These are phyloP conservation scores for Colletotrichum orchidophilum DNA, from an alignment of 2,329 filamentous ascomycete genomes.

Conservation along the genomic window DNA sequence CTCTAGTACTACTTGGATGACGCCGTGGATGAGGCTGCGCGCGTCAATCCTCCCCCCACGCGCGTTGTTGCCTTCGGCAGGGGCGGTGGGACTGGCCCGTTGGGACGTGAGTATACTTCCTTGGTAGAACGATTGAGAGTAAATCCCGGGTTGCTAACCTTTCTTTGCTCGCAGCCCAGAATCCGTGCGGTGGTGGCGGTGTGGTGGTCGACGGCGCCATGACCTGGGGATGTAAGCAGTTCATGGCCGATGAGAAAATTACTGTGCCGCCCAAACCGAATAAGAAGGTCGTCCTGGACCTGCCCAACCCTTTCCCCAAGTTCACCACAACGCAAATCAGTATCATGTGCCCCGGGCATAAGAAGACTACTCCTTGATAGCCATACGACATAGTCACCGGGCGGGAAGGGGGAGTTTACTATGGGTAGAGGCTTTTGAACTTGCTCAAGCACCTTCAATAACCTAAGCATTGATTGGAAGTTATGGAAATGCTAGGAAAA, in stretches of 20 bases:
- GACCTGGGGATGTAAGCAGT: background rate
- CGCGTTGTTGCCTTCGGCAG: background rate
- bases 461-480: too few relatives aligned
- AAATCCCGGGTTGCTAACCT: rapidly evolving
- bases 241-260: background rate
- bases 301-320: background rate
- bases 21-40: background rate
- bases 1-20: background rate
- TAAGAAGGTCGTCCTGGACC: background rate
- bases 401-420: too few relatives aligned
- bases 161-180: background rate
- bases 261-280: background rate
- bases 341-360: background rate
- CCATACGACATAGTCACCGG: too few relatives aligned
- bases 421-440: too few relatives aligned
- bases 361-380: background rate
- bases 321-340: background rate
- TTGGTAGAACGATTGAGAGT: rapidly evolving
- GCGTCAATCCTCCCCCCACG: background rate
- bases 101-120: background rate
- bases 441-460: too few relatives aligned
- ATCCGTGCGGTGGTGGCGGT: background rate
- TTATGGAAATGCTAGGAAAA: too few relatives aligned
- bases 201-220: background rate
- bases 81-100: background rate